Base-by-base conservation (phyloP, 768 basidiomycete species). In the Lactifluus hygrophoroides region DNA sequence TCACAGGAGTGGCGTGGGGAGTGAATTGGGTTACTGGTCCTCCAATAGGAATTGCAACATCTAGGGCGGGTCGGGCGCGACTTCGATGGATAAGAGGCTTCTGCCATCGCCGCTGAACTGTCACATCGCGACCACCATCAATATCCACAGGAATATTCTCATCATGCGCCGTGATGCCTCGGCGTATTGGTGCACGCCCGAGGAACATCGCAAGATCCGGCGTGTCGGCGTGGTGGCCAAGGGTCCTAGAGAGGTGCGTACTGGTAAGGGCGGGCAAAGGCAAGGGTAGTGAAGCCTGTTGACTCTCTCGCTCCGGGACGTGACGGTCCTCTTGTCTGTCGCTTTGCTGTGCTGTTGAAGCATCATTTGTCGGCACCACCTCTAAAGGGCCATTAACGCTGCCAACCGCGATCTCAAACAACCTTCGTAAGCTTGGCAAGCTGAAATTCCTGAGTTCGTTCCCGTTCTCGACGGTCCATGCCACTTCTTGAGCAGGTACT, bases 351-450 rank as follows among this genome's bases (percentile, higher is more conserved):
- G 37, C 13, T 1, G 25, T 10, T 46, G 27, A 27, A 27, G 46
- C 7, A 30, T 52, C 35, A 40, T 48, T 44, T 40, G 49, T 1
- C 5, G 50, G 10, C 57, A 65, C 10, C 54, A 67, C 47, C 32
- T 63, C 57, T 5, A 62, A 64, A 2, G 71, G 70, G 9, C 65
- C 67, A 40, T 65, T 32, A 19, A 69, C 68, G 23, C 63, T 38
- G 28, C 77, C 78, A 1, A 81, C 79, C 0, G 80, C 80, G 25
- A 76, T 72, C 62, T 80, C 78, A 50, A 80, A 80, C 47, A 81
- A 54, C 51, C 77, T 66, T 55, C 74, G 68, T 46, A 80, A 61
- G 50, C 80, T 77, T 16, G 77, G 76, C n/a, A 79, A 64, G 40
- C 68, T 73, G 56, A 74, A 66, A 0, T 74, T 76, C 17, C 70